Base-by-base conservation (phyloP, 306 rosid species). In the Dryas alaskensis region DNA sequence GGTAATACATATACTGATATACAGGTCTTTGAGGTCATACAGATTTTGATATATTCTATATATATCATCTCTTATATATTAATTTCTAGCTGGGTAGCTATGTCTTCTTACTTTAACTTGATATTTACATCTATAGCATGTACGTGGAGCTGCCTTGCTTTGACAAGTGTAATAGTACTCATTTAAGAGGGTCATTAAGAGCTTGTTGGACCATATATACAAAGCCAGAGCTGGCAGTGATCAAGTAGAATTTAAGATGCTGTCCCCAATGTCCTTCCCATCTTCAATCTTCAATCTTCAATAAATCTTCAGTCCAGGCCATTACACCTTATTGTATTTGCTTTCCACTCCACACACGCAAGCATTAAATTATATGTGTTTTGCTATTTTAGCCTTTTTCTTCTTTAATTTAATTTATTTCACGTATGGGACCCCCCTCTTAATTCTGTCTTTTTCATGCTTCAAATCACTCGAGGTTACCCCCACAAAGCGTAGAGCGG, bases 201-300 rank as follows among this genome's bases (percentile, higher is more conserved):
- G 78, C 39, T 59, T 84, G 87, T 46, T 81, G 97, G 96, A 92
- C 97, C 96, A 84, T 84, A 67, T 55, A 27, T 73, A 6, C 75
- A 64, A 4, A 12, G 78, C 83, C 75, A 86, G 89, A 87, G 97
- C 96, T 92, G 96, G 96, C 96, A 83, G 52, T 22, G 81, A 81
- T 84, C 60, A 81, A 87, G 75, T 76, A 50, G 82, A 69, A 86
- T 87, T 91, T 83, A 91, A 86, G 83, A 63, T 37, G 82, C 77
- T 85, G 97, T 88, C 93, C 97, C 93, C 89, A 79, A 69, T 84
- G 90, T 85, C 82, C 85, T 79, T 81, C 10, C 44, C 65, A 0
- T 60, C 44, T 11, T 61, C 47, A 45, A 7, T 58, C 17, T 12
- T 60, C 16, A 5, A 8, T 11, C 17, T 4, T 40, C 47, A 10